Evolutionary conservation across 257 asterid genomes (phyloP), one percentile per base, ranked within the genome.

Genomic region (Coffea eugenioides): DNA sequence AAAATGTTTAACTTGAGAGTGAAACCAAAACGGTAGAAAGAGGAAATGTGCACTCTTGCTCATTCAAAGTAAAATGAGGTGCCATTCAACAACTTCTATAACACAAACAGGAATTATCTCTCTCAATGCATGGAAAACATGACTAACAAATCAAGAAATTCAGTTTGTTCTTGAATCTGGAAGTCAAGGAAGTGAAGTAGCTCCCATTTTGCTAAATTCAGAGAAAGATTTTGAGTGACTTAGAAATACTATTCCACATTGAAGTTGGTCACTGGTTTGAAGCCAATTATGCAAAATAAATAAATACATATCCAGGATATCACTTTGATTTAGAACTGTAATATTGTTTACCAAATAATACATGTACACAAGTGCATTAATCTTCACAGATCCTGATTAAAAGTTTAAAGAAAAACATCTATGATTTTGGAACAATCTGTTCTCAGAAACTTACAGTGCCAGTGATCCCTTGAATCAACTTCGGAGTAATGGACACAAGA

Each of bases 391-490:
- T 31, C 20, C 46, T 54, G 9, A 36, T 14, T 25, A 18, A 49
- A 15, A 46, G 12, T 48, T 67, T 54, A 20, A 20, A 23, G 20
- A 12, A 49, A 69, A 39, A 54, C 23, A 41, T 69, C 13, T 23
- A 45, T 27, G 10, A 41, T 12, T 18, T 16, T 10, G 51, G 41
- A 69, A 71, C 79, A 81, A 46, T 75, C 34, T 23, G 75, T 76
- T 74, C 75, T 80, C 57, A 59, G 70, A 25, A 80, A 87, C 90
- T 85, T 81, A 92, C 99, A 87, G 83, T 87, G 25, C 88, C 82
- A 72, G 91, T 87, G 77, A 96, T 94, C 88, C 99, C 99, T 74
- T 79, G 84, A 77, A 91, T 90, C 92, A 96, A 86, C 90, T 96
- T 94, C 8, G 99, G 99, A 9, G 97, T 88, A 78, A 92, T 86